A percentile compares a stretch with the other conserved stretches of the same genome.
Evolutionary conservation across 805 yeast species (phyloP).

Genomic region (Candida alai): DNA sequence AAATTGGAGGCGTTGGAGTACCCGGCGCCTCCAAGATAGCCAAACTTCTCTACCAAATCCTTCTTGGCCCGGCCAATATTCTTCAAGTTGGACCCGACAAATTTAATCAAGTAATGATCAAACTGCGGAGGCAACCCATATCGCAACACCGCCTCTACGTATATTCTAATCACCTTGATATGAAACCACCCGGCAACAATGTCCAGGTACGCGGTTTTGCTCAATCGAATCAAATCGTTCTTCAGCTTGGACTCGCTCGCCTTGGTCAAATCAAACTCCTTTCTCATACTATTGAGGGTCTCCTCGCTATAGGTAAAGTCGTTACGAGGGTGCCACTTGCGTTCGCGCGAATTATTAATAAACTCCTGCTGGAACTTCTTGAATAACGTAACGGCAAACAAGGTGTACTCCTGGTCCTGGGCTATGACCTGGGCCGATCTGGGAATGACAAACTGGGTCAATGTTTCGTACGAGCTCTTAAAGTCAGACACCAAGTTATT

Average conservation of each 20-base stretch:
- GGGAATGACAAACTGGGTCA: constrained; percentile 83
- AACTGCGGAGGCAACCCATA: constrained; percentile 97
- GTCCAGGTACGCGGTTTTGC: constrained; percentile 87
- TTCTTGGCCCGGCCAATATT: constrained; percentile 55
- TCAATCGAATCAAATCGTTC: constrained; percentile 76
- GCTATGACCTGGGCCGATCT: constrained; percentile 73
- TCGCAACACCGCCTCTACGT: constrained; percentile 90
- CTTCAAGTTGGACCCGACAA: constrained; percentile 36
- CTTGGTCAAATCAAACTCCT: constrained; percentile 74
- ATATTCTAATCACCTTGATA: constrained; percentile 78
- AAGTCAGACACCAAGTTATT: constrained; percentile 57
- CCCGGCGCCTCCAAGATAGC: constrained; percentile 90
- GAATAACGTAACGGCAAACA: constrained; percentile 81
- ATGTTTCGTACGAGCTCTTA: constrained; percentile 66
- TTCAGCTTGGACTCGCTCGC: constrained; percentile 69
- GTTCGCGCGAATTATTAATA: constrained; percentile 68
- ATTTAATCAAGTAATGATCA: constrained; percentile 46
- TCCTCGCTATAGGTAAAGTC: constrained; percentile 87
- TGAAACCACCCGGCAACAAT: constrained; percentile 86
- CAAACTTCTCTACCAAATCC: constrained; percentile 70
- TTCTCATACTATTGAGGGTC: constrained; percentile 61
- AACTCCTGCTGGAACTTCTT: constrained; percentile 75
- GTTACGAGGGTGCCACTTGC: constrained; percentile 81
- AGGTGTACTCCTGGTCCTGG: constrained; percentile 66
- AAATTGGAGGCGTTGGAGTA: constrained; percentile 67